Base-by-base conservation (phyloP, 805 yeast genomes). In the Pichia phayaonensis region DNA sequence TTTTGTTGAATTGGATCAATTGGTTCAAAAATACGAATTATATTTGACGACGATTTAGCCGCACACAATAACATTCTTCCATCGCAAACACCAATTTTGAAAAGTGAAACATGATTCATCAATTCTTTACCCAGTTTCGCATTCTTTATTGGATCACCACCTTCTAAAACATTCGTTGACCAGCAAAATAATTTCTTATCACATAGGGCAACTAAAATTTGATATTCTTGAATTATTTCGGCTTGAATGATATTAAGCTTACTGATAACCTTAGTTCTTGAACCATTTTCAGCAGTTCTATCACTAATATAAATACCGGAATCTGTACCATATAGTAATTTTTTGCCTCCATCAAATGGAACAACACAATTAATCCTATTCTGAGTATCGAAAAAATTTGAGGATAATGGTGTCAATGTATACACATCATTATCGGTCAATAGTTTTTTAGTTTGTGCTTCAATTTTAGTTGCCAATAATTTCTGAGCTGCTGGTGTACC, bases 261-360 rank as follows among this genome's bases (percentile, higher is more conserved):
- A 46, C 83, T 75, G 26, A 94, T 79, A 20, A 90, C 80, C 70
- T 83, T 80, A 45, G 83, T 83, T 44, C 77, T 74, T 47, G 60
- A 23, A 36, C 78, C 72, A 50, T 75, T 78, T 8, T 80, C 77
- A 42, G 77, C 60, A 47, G 73, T 61, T 51, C 77, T 75, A 44
- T 89, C 89, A 43, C 94, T 81, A 44, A 89, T 79, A 73, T 85
- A 94, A 3, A 94, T 82, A 6, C 99, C 98, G 0, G 84, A 76
- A 62, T 89, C 96, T 0, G 98, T 90, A 42, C 98, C 98, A 61
- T 87, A 90, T 36, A 94, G 66, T 56, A 90, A 70, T 63, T 90
- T 87, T 56, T 95, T 79, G 21, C 98, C 98, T 48, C 97, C 97
- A 62, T 94, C 96, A 65, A 87, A 85, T 34, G 97, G 95, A 40